Evolutionary conservation across 768 basidiomycete genomes (phyloP), one percentile per base, ranked within the genome.

Genomic region (Termitomyces bulborhizus): DNA sequence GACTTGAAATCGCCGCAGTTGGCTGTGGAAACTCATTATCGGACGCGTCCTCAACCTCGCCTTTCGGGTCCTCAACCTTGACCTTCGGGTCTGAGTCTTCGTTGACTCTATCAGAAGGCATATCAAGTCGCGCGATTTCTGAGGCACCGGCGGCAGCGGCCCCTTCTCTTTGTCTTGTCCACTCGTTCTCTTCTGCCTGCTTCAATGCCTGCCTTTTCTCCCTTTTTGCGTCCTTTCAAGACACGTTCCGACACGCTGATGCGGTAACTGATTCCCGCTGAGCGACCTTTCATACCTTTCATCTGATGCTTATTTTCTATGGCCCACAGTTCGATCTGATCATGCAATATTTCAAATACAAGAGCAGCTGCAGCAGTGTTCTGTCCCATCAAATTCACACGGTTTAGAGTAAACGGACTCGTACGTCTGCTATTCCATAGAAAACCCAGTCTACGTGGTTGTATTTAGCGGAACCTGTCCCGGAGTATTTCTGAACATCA

Each of bases 351-450:
- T 18, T 53, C 56, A 24, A 57, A 57, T 16, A 51, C 45, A 26
- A 53, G 41, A 7, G 56, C 51, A n/a, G 51, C 56, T 21, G 51
- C 56, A 13, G 53, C 56, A 16, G 56, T 57, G 34, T 57, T 57
- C 55, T 56, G 32, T 40, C 9, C 12, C 13, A 39, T 31, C 31
- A 24, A 32, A 12, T 16, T n/a, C 6, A 16, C 11, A 21, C 18
- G 18, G 6, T 8, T 3, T 41, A 9, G 3, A 34, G 12, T 34
- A 8, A 40, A 7, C 5, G 37, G 21, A 39, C 11, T 29, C 44
- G 31, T n/a, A 57, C 56, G 37, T 57, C 51, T 24, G 56, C 56
- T 26, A 53, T 29, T 6, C 56, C 51, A 39, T 57, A 57, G 29
- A 53, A 57, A 13, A 57, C 56, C 51, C 36, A 40, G 21, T 53